phyloP scores from a whole-genome alignment of 371 early-diverging fungal genomes.

The Zychaea mexicana region DNA sequence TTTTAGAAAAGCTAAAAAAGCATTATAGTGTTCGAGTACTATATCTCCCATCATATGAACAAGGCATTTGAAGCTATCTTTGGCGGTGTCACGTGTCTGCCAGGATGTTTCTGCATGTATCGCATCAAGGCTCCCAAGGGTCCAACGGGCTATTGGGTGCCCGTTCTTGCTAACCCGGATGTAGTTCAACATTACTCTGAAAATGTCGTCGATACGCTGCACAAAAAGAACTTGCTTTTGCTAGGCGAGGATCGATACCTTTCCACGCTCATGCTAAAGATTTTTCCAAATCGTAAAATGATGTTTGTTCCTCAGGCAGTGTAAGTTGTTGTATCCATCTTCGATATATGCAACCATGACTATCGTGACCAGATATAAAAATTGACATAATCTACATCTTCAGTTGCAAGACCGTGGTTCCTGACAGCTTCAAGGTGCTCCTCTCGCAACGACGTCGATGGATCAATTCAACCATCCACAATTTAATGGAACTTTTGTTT shows the following conservation, averaged over 20 bases:
- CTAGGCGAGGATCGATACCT: conserved; percentile 99
- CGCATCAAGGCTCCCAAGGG: conserved; percentile 86
- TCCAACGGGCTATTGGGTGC: conserved; percentile 79
- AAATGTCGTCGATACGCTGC: conserved; percentile 96
- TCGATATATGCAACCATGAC: no score
- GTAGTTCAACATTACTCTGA: conserved; percentile 96
- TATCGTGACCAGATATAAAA: no score
- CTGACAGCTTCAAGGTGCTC: conserved; percentile 92
- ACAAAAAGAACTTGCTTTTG: conserved; percentile 97
- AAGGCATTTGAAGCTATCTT: conserved; percentile 96
- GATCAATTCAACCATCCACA: conserved; percentile 99
- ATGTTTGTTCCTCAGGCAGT: conserved; percentile 95
- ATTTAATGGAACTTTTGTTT: conserved; percentile 93
- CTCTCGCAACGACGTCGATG: conserved; percentile 98
- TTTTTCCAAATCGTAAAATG: conserved; percentile 97
- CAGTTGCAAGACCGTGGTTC: conserved; percentile 98
- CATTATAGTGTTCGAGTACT: conserved; percentile 87
- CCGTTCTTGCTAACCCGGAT: conserved; percentile 90
- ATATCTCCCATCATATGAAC: conserved; percentile 90
- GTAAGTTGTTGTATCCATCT: conserved; percentile 15
- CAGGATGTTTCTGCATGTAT: conserved; percentile 98
- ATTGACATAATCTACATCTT: no score
- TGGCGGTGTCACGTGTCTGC: conserved; percentile 96
- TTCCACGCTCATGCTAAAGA: conserved; percentile 96
- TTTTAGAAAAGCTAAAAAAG: background rate